Evolutionary conservation across 2,329 filamentous ascomycete species (phyloP), one percentile per base, ranked within the genome.

Genomic region (Neopestalotiopsis clavispora): DNA sequence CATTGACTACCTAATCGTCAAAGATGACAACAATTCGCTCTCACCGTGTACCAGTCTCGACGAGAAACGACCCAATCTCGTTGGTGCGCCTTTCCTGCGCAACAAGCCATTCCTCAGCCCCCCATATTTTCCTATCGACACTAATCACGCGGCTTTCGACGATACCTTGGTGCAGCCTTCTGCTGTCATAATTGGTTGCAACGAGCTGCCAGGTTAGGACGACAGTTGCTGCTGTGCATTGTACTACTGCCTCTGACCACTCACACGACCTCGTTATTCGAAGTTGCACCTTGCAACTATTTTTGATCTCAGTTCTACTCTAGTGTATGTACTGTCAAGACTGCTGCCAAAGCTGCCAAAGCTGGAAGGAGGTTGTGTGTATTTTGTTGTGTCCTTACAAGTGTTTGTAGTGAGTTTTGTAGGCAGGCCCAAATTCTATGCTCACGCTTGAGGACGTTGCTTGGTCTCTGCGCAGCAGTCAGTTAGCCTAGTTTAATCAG

Each of bases 1-100:
- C n/a, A 14, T 30, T 14, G 57, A 59, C 13, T 20, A 28, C 32
- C 20, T 62, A 30, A 40, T 32, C 59, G 28, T 38, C 34, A 38
- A 38, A 10, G 10, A 38, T 38, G 34, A 62, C 59, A 32, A 62
- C 59, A 14, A 59, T 45, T 38, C 34, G 20, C 64, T 45, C 20
- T 32, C 64, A 28, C 17, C 23, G 20, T 57, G 20, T 66, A 32
- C 32, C 28, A 34, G 7, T 58, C 64, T 38, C 45, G 49, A 66
- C 67, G 69, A 70, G 69, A 70, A 70, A 64, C 67, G 69, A 63
- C 66, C 69, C 69, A 68, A 70, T 70, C 69, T 70, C 67, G 69
- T 67, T 49, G n/a, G 67, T 59, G 38, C 49, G 64, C 64, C 45
- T 20, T 17, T 13, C 28, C 23, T 20, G 64, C 64, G 30, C 64